These are phyloP conservation scores for Flaveria brownii DNA, from an alignment of 129 eudicot species.

Conservation along the genomic window DNA sequence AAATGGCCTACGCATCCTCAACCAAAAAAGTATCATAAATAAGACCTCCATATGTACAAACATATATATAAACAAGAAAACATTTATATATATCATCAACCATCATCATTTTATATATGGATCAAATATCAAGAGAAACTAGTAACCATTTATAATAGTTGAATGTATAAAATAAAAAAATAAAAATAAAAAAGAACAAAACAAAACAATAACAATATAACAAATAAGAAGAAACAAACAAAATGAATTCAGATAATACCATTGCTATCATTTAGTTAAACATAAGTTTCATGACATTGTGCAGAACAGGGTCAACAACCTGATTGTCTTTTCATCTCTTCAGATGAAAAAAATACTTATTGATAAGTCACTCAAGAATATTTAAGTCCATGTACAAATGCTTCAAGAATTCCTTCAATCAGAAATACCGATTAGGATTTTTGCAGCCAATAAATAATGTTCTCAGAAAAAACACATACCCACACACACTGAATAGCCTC, in stretches of 20 bases:
- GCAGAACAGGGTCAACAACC: background rate
- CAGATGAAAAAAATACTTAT: background rate
- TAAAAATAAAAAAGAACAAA: too few relatives aligned
- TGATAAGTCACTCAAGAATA: background rate
- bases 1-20: slow-evolving; percentile 48
- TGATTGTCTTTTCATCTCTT: background rate
- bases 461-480: background rate
- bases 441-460: background rate
- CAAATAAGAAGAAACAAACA: too few relatives aligned
- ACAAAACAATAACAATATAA: too few relatives aligned
- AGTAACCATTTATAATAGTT: too few relatives aligned
- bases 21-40: background rate
- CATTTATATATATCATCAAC: background rate
- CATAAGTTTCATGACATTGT: background rate
- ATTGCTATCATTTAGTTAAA: too few relatives aligned
- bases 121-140: background rate
- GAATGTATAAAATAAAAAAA: too few relatives aligned
- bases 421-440: background rate
- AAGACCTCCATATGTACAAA: slow-evolving; percentile 9
- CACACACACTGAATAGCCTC: too few relatives aligned
- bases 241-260: too few relatives aligned
- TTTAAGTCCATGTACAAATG: background rate
- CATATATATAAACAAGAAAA: background rate
- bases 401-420: background rate
- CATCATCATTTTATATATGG: background rate